Percentiles rank a stretch among this genome's conserved stretches.
Evolutionary conservation across 306 rosid species (phyloP).

Genomic region (Arachis stenosperma): DNA sequence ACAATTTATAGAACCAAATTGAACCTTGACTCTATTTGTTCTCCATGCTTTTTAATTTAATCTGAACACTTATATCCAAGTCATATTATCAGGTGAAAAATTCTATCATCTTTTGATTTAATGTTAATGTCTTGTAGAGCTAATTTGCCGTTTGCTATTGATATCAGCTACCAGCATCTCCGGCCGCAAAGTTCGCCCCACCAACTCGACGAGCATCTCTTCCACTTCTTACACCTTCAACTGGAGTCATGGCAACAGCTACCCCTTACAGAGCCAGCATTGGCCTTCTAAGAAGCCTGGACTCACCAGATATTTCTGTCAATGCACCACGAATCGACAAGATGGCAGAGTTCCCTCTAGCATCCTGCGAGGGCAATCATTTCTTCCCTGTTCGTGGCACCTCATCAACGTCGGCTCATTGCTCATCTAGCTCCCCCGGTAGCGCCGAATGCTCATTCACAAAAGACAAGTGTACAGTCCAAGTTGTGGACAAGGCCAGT

Average conservation of each 20-base stretch:
- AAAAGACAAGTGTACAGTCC: slow-evolving; percentile 85
- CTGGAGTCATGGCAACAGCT: slow-evolving; percentile 20
- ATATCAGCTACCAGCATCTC: slow-evolving; percentile 65
- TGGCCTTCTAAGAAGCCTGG: slow-evolving; percentile 57
- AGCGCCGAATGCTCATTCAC: slow-evolving; percentile 65
- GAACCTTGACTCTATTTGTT: no score
- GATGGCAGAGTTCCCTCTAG: slow-evolving; percentile 88
- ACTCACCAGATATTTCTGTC: slow-evolving; percentile 86
- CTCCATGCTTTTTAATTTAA: no score
- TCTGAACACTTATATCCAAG: no score
- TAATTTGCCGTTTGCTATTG: slow-evolving; percentile 14
- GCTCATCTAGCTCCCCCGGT: slow-evolving; percentile 61
- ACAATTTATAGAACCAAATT: no score
- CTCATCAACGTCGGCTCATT: slow-evolving; percentile 60
- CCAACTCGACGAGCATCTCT: slow-evolving; percentile 79
- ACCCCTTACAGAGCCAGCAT: slow-evolving; percentile 50
- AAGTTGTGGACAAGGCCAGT: slow-evolving; percentile 57
- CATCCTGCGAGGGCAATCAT: slow-evolving; percentile 62
- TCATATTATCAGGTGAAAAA: no score
- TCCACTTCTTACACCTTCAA: slow-evolving; percentile 59
- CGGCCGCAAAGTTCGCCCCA: slow-evolving; percentile 45
- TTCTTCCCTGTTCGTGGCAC: slow-evolving; percentile 49
- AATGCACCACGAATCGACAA: slow-evolving; percentile 91
- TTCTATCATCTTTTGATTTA: no score
- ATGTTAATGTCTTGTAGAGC: background rate